A percentile compares a stretch with the other conserved stretches of the same genome.
Conservation (phyloP, 805 yeast species). For the Saccharomycopsis synnaedendra region DNA sequence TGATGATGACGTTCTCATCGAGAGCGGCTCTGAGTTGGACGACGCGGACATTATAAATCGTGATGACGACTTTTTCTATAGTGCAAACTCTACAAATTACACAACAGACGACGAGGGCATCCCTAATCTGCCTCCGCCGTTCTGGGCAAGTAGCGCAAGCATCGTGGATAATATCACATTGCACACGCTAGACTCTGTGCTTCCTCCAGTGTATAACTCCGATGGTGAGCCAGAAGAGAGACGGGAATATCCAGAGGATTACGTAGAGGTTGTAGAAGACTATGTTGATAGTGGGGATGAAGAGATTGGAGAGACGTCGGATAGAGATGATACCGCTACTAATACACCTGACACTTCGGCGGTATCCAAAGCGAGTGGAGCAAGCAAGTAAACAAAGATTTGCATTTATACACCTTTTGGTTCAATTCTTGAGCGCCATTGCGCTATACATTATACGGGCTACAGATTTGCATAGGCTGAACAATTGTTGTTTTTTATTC, state of each 20-base stretch:
- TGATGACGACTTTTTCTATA: constrained; percentile 3
- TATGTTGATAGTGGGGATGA: neutral
- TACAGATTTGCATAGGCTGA: no score
- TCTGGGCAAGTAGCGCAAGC: constrained; percentile 15
- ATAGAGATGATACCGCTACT: neutral
- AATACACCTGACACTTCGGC: no score
- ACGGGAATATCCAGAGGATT: neutral
- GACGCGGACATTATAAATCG: constrained; percentile 28
- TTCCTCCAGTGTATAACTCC: constrained; percentile 13
- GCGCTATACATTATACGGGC: no score
- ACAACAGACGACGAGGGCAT: neutral
- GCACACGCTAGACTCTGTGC: constrained; percentile 9
- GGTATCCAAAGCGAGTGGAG: no score
- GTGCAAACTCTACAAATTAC: neutral
- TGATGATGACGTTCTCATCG: constrained; percentile 67
- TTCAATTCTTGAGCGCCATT: no score
- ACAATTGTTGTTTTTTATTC: no score
- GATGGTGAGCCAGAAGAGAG: neutral
- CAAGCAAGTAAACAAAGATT: no score
- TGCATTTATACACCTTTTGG: no score
- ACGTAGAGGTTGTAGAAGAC: neutral
- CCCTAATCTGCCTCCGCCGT: constrained; percentile 16
- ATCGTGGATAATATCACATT: constrained; percentile 15
- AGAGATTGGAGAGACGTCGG: neutral
- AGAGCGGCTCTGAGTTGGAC: constrained; percentile 28